Conservation (phyloP, 176 grass and related monocot species). For the Oryza glaberrima region DNA sequence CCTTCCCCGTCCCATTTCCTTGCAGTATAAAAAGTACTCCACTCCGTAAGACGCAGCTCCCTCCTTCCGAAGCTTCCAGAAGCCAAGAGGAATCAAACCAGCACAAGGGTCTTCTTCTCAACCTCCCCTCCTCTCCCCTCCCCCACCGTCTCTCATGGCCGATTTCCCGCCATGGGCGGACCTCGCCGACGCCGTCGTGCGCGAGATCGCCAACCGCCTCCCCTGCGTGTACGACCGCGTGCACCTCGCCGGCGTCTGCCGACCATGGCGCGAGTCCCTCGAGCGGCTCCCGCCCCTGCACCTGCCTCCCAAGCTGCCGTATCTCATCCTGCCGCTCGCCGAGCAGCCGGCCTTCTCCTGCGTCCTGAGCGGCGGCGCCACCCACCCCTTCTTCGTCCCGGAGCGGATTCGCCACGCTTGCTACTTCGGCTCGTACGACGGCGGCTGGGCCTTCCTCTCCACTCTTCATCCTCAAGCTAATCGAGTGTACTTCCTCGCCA, state of each 20-base stretch:
- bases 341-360: not conserved
- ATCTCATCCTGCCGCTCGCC: not conserved
- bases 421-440: constrained; percentile 32
- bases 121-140: not conserved
- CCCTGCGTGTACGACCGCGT: not conserved
- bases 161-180: not conserved
- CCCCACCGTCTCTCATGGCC: not conserved
- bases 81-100: not conserved
- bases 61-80: not conserved
- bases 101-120: not conserved
- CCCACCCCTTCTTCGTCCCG: not conserved
- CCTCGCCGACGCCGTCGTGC: not conserved
- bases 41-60: not conserved
- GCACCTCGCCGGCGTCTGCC: not conserved
- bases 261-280: not conserved
- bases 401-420: not conserved
- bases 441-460: not conserved
- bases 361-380: not conserved
- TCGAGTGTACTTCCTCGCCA: not conserved
- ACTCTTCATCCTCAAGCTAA: not conserved
- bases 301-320: not conserved
- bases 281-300: not conserved
- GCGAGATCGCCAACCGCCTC: not conserved
- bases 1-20: no score
- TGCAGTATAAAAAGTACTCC: not conserved